Conservation (phyloP, 2,329 filamentous ascomycete species). For the Teratosphaeria gauchensis region DNA sequence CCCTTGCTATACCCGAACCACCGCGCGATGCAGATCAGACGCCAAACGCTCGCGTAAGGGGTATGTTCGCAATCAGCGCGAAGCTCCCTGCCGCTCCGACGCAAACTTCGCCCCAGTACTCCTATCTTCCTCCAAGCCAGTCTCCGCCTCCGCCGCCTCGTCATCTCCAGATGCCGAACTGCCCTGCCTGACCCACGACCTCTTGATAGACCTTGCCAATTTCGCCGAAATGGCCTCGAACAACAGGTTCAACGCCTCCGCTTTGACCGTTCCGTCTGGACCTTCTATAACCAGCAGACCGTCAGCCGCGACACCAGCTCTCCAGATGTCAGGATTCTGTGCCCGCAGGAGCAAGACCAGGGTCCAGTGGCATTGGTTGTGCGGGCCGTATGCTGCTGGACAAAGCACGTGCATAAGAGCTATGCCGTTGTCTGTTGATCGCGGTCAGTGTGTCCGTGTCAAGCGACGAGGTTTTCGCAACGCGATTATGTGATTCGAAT, state of each 20-base stretch:
- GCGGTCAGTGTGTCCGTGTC: neutral
- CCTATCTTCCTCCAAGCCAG: neutral
- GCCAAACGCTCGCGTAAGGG: neutral
- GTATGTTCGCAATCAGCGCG: neutral
- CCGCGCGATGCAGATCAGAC: neutral
- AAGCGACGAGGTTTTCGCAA: neutral
- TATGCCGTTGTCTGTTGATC: neutral
- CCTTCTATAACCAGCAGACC: neutral
- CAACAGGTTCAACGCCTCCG: neutral
- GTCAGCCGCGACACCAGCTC: neutral
- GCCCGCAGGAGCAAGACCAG: neutral
- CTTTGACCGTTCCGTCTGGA: neutral
- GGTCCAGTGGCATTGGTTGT: neutral
- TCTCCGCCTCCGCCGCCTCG: neutral
- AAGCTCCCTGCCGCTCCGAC: neutral
- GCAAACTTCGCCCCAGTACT: neutral
- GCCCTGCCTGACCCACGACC: neutral
- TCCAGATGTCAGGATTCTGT: neutral
- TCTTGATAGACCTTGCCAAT: neutral
- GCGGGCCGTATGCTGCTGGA: neutral
- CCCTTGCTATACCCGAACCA: neutral
- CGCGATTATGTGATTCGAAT: neutral
- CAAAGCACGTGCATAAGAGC: neutral
- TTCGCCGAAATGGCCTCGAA: neutral
- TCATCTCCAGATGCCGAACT: neutral